These are phyloP conservation scores for Chaetomiaceae sp. DNA, from an alignment of 2,329 filamentous ascomycete species.

Conservation along the genomic window DNA sequence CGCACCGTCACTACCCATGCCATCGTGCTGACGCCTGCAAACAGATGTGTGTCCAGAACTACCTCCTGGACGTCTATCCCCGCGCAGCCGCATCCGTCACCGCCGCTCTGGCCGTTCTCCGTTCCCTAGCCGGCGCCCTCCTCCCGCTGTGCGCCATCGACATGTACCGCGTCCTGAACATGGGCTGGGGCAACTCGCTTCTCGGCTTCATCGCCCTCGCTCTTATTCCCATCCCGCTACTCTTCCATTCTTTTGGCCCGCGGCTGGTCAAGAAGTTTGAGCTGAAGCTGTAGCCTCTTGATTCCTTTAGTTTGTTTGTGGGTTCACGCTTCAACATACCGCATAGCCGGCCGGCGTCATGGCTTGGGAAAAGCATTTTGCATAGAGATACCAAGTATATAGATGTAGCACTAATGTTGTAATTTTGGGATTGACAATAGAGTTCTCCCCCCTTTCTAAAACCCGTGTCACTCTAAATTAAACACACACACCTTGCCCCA, in stretches of 20 bases:
- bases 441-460: too few relatives aligned
- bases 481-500: too few relatives aligned
- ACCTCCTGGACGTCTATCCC: conserved; percentile 54
- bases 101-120: conserved; percentile 37
- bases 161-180: conserved; percentile 37
- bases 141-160: conserved; percentile 37
- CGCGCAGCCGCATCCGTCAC: conserved; percentile 38
- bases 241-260: conserved; percentile 38
- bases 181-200: conserved; percentile 43
- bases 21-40: conserved; percentile 6
- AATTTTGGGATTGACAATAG: too few relatives aligned
- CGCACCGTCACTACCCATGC: conserved; percentile 18
- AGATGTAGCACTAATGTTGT: too few relatives aligned
- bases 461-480: too few relatives aligned
- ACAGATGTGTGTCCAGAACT: conserved; percentile 52
- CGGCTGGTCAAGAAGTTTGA: conserved; percentile 29
- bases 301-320: background rate
- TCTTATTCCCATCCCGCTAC: conserved; percentile 36
- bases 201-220: conserved; percentile 38
- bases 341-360: conserved; percentile 1
- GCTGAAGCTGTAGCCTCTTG: background rate
- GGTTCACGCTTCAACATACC: too few relatives aligned
- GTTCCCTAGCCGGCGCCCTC: conserved; percentile 37
- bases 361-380: background rate
- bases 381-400: conserved; percentile 1